Percentiles rank a stretch among this genome's conserved stretches.
phyloP scores from a whole-genome alignment of 108 stramenopile species.

The Epipyxis sp. region DNA sequence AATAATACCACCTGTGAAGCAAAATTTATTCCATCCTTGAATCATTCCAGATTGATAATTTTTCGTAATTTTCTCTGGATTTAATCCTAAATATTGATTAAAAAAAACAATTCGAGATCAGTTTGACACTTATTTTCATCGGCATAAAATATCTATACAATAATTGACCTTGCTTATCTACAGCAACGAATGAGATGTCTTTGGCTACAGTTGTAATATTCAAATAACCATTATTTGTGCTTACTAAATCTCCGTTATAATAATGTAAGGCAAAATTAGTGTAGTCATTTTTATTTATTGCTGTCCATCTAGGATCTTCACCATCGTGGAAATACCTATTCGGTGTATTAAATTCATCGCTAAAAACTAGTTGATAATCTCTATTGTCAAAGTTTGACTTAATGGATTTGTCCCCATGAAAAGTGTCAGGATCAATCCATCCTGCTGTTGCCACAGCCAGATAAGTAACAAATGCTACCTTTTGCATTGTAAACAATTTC shows the following conservation, averaged over 20 bases:
- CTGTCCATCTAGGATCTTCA: constrained; percentile 88
- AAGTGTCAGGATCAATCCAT: constrained; percentile 94
- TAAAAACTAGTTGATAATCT: constrained; percentile 67
- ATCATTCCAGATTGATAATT: constrained; percentile 42
- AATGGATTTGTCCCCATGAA: constrained; percentile 57
- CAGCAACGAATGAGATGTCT: too few species aligned
- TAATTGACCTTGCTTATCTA: too few species aligned
- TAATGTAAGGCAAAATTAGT: constrained; percentile 87
- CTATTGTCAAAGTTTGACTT: constrained; percentile 29
- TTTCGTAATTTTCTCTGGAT: background rate
- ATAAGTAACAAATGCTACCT: too few species aligned
- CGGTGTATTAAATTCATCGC: constrained; percentile 81
- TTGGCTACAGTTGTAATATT: constrained; percentile 11
- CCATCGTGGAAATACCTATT: constrained; percentile 81
- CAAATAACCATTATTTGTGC: constrained; percentile 54
- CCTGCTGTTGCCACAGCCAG: constrained; percentile 38
- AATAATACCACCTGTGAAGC: constrained; percentile 77
- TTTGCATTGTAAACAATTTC: too few species aligned
- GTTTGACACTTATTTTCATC: too few species aligned
- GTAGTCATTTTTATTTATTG: constrained; percentile 94
- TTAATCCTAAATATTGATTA: background rate
- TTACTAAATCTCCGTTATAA: constrained; percentile 73
- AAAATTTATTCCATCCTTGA: constrained; percentile 89
- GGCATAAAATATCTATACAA: too few species aligned
- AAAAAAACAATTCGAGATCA: too few species aligned